phyloP scores from a whole-genome alignment of 2,329 filamentous ascomycete species.

The Cytospora schulzeri region DNA sequence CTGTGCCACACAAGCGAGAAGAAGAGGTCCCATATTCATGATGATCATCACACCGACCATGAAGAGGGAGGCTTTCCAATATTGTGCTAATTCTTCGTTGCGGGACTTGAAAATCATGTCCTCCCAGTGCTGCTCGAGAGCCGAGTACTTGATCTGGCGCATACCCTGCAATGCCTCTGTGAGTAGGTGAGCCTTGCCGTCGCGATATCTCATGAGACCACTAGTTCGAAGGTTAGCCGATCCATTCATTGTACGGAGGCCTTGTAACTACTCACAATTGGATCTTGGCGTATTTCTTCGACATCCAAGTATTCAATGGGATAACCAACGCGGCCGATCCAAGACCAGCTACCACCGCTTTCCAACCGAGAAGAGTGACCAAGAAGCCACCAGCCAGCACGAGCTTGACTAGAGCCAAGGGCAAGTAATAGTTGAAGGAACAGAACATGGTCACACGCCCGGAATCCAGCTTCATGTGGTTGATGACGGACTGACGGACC shows the following conservation, averaged over 20 bases:
- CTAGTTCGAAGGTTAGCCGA: background rate
- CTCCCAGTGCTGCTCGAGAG: constrained; percentile 40
- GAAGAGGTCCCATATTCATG: constrained; percentile 37
- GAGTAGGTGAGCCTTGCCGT: constrained; percentile 40
- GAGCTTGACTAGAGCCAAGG: constrained; percentile 39
- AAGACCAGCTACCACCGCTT: constrained; percentile 37
- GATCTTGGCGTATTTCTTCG: constrained; percentile 36
- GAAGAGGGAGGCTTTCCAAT: constrained; percentile 37
- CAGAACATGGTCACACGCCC: constrained; percentile 32
- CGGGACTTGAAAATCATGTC: constrained; percentile 39
- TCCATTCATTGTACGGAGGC: background rate
- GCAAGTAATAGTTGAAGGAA: constrained; percentile 35
- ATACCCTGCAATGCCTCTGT: constrained; percentile 42
- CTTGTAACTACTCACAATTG: constrained; percentile 31
- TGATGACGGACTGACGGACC: constrained; percentile 39
- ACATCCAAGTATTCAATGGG: constrained; percentile 36
- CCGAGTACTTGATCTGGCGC: constrained; percentile 43
- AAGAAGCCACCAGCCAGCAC: constrained; percentile 37
- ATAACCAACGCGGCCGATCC: constrained; percentile 34
- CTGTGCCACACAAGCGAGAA: constrained; percentile 39
- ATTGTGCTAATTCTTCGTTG: constrained; percentile 40
- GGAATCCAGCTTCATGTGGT: constrained; percentile 41
- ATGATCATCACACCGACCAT: constrained; percentile 36
- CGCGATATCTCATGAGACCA: constrained; percentile 40
- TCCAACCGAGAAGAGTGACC: constrained; percentile 38